A percentile compares a stretch with the other conserved stretches of the same genome.
These are phyloP conservation scores for Plasmodium relictum DNA, from an alignment of 169 alveolate species.

Conservation along the genomic window DNA sequence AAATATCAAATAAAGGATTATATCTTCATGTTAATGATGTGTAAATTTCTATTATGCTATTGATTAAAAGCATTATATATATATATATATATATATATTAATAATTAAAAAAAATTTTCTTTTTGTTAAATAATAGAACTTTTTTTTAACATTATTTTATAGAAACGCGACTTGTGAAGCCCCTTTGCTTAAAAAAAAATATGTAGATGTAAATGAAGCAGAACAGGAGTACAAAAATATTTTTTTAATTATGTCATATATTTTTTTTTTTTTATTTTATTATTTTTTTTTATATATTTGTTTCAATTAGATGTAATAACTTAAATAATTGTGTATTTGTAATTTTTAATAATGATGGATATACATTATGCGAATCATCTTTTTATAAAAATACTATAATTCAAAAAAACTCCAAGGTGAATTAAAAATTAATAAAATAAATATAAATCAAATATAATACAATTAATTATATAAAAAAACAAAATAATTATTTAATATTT, in stretches of 20 bases:
- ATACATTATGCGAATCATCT: constrained; percentile 70
- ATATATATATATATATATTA: background rate
- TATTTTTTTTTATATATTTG: background rate
- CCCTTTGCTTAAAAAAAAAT: constrained; percentile 61
- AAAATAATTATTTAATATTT: background rate
- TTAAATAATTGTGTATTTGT: constrained; percentile 58
- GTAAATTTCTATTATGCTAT: constrained; percentile 18
- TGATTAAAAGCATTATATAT: background rate
- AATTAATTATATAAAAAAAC: background rate
- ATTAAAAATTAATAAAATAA: background rate
- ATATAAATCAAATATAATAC: background rate
- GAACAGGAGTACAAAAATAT: constrained; percentile 46
- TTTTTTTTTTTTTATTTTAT: background rate
- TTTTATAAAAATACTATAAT: constrained; percentile 55
- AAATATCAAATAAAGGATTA: constrained; percentile 29
- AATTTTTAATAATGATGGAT: constrained; percentile 61
- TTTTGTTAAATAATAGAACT: constrained; percentile 6
- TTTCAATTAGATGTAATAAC: constrained; percentile 62
- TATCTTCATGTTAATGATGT: constrained; percentile 76
- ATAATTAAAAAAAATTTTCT: background rate
- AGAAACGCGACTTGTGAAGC: constrained; percentile 72
- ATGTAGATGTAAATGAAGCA: constrained; percentile 66
- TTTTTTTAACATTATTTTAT: constrained; percentile 4
- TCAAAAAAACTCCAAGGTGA: constrained; percentile 54
- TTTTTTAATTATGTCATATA: background rate